Conservation (phyloP, 2,329 filamentous ascomycete species). For the Botrytis deweyae region DNA sequence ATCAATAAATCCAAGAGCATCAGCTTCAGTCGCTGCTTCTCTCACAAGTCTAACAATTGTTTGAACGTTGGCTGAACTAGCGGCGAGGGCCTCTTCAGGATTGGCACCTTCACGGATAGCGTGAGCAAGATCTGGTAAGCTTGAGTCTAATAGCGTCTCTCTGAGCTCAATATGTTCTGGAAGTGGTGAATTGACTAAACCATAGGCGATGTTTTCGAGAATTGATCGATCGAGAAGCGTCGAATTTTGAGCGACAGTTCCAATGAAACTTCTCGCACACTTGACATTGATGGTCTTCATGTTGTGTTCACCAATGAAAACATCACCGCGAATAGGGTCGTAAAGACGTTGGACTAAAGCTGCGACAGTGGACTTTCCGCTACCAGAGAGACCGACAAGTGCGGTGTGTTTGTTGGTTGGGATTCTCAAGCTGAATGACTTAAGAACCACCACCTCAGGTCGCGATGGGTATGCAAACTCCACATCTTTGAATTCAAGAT, state of each 20-base stretch:
- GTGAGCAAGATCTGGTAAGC: slow-evolving; percentile 9
- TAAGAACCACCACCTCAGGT: slow-evolving; percentile 34
- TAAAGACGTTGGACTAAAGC: slow-evolving; percentile 58
- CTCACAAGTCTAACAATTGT: slow-evolving; percentile 8
- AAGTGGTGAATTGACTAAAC: slow-evolving; percentile 12
- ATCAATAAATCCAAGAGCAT: slow-evolving; percentile 10
- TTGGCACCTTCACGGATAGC: background rate
- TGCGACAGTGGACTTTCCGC: slow-evolving; percentile 57
- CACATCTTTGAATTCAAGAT: slow-evolving; percentile 9
- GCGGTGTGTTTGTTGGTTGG: slow-evolving; percentile 44
- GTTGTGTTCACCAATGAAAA: slow-evolving; percentile 2
- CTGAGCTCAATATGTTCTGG: slow-evolving; percentile 7
- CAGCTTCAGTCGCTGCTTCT: slow-evolving; percentile 11
- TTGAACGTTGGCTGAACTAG: slow-evolving; percentile 1
- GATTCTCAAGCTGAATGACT: slow-evolving; percentile 35
- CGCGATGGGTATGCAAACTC: slow-evolving; percentile 44
- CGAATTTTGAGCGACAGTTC: slow-evolving; percentile 11
- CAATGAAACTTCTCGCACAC: slow-evolving; percentile 11
- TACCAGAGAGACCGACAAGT: slow-evolving; percentile 58
- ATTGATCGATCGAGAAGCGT: slow-evolving; percentile 12
- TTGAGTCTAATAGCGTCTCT: slow-evolving; percentile 1
- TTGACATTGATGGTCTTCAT: slow-evolving; percentile 6
- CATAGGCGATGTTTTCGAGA: slow-evolving; percentile 16
- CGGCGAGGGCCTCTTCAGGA: background rate
- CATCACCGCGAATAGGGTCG: slow-evolving; percentile 38